A percentile compares a stretch with the other conserved stretches of the same genome.
phyloP scores from a whole-genome alignment of 345 rosid genomes.

The Arabis alpina region DNA sequence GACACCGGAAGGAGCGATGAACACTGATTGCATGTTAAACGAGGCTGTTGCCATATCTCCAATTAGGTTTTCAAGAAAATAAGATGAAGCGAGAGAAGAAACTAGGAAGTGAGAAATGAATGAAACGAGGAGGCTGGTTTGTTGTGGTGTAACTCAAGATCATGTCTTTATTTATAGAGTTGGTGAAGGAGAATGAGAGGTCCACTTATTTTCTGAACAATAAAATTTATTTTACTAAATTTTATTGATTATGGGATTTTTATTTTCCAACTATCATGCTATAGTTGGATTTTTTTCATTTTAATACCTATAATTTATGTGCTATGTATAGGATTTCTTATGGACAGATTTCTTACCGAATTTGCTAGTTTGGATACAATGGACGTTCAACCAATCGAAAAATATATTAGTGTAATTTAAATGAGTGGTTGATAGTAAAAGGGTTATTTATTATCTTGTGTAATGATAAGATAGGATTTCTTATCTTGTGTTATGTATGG shows the following conservation, averaged over 20 bases:
- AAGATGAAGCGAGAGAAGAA: not conserved
- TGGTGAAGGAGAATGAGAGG: constrained; percentile 30
- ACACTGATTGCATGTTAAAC: constrained; percentile 48
- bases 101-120: constrained; percentile 8
- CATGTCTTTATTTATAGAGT: constrained; percentile 28
- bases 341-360: not conserved
- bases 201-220: constrained; percentile 2
- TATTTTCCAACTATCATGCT: not conserved
- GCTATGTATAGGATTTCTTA: too few species aligned
- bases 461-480: too few species aligned
- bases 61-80: not conserved
- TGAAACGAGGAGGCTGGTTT: constrained; percentile 4
- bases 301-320: too few species aligned
- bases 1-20: constrained; percentile 42
- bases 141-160: constrained; percentile 16
- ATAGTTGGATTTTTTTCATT: too few species aligned
- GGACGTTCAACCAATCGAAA: not conserved
- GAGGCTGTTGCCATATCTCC: constrained; percentile 48
- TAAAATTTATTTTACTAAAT: not conserved
- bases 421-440: too few species aligned
- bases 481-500: too few species aligned
- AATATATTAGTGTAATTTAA: too few species aligned
- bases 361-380: not conserved
- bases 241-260: not conserved
- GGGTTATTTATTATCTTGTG: too few species aligned